Evolutionary conservation across 2,329 filamentous ascomycete species (phyloP).

Genomic region (Microdochium paspali): DNA sequence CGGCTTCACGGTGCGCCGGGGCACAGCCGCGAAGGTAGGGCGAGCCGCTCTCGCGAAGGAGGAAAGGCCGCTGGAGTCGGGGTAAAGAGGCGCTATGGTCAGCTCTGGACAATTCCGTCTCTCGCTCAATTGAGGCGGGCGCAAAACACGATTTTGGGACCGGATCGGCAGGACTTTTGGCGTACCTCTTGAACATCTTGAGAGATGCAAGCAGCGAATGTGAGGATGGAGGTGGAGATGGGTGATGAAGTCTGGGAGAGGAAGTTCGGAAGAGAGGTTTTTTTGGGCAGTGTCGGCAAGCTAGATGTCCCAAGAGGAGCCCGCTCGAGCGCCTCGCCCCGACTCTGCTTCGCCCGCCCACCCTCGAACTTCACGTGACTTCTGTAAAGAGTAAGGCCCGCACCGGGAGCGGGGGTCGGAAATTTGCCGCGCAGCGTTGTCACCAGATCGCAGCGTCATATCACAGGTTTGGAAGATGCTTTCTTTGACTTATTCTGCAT

Average conservation of each 20-base stretch:
- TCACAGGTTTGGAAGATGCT: too few relatives aligned
- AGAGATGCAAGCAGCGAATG: conserved; percentile 56
- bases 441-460: not conserved
- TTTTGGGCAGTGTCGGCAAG: conserved; percentile 2
- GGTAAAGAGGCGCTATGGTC: conserved; percentile 21
- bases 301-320: conserved; percentile 1
- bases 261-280: conserved; percentile 6
- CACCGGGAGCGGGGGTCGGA: not conserved
- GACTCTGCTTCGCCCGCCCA: not conserved
- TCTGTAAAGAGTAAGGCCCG: not conserved
- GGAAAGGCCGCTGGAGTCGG: conserved; percentile 51
- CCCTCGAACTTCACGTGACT: conserved; percentile 2
- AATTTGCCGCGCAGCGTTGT: not conserved
- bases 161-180: conserved; percentile 14
- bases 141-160: not conserved
- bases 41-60: conserved; percentile 54
- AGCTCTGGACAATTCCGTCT: conserved; percentile 44
- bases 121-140: conserved; percentile 13
- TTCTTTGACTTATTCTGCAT: too few relatives aligned
- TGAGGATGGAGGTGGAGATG: conserved; percentile 46
- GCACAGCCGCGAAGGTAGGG: conserved; percentile 48
- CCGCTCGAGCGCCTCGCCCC: not conserved
- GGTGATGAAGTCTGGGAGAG: conserved; percentile 27
- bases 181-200: conserved; percentile 81
- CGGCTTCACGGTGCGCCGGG: conserved; percentile 49